These are phyloP conservation scores for Heterobasidion occidentale DNA, from an alignment of 1,284 basidiomycete genomes.

Conservation along the genomic window DNA sequence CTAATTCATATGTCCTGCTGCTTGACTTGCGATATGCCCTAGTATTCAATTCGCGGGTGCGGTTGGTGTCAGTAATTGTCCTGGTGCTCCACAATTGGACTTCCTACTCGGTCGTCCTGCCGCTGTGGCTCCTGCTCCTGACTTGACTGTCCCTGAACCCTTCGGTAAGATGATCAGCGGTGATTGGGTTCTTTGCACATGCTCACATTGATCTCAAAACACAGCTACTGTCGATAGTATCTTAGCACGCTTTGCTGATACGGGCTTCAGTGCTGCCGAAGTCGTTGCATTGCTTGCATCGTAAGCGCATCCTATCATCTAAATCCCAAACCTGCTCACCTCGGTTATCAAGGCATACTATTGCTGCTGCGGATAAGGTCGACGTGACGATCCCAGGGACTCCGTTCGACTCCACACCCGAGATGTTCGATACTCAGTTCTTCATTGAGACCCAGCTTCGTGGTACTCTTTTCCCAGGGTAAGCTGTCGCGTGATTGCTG, in stretches of 20 bases:
- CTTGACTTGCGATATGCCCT: too few relatives aligned
- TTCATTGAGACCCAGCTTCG: constrained; percentile 8
- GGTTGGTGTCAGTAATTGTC: constrained; percentile 20
- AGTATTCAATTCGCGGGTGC: constrained; percentile 21
- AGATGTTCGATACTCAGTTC: constrained; percentile 8
- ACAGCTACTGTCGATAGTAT: constrained; percentile 12
- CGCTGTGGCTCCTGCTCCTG: constrained; percentile 17
- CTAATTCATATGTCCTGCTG: not conserved
- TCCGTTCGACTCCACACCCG: constrained; percentile 14
- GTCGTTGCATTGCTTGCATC: constrained; percentile 8
- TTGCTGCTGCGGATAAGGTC: constrained; percentile 1
- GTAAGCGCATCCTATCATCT: constrained; percentile 4
- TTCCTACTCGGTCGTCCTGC: constrained; percentile 19
- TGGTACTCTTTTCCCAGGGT: constrained; percentile 14
- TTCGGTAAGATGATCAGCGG: not conserved
- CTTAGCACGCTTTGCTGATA: constrained; percentile 13
- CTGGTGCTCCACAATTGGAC: constrained; percentile 16
- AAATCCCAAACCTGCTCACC: not conserved
- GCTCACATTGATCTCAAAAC: not conserved
- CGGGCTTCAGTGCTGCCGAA: constrained; percentile 14
- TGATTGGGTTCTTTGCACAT: not conserved
- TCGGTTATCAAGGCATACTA: not conserved
- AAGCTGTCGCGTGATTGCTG: not conserved
- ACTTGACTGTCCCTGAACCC: constrained; percentile 11
- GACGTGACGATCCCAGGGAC: constrained; percentile 9